phyloP scores from a whole-genome alignment of 495 filamentous ascomycete genomes.

The Hypomontagnella submonticulosa region DNA sequence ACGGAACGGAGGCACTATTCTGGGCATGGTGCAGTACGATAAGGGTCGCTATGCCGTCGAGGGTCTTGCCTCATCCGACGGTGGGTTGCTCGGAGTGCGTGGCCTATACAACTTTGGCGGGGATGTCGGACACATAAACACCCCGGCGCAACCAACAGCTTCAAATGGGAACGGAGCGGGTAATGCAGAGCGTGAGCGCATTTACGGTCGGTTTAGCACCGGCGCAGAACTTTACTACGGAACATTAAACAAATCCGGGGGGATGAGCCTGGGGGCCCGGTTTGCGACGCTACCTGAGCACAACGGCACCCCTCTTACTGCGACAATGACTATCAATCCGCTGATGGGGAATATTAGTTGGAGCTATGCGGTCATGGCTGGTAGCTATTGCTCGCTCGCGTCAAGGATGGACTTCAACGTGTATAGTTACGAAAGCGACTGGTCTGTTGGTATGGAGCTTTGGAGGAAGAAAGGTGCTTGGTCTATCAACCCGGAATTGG shows the following conservation, averaged over 20 bases:
- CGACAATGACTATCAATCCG: constrained; percentile 90
- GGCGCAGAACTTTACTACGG: constrained; percentile 98
- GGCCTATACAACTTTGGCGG: constrained; percentile 95
- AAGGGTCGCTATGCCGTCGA: constrained; percentile 88
- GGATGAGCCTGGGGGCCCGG: constrained; percentile 78
- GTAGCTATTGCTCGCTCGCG: constrained; percentile 81
- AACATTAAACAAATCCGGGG: constrained; percentile 87
- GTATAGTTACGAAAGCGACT: constrained; percentile 95
- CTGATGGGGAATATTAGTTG: constrained; percentile 91
- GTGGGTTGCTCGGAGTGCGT: constrained; percentile 84
- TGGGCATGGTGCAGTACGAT: constrained; percentile 89
- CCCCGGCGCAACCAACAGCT: constrained; percentile 31
- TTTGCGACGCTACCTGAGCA: constrained; percentile 93
- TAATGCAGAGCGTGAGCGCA: constrained; percentile 56
- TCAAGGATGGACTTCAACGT: constrained; percentile 96
- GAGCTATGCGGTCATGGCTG: constrained; percentile 89
- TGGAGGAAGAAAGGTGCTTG: constrained; percentile 71
- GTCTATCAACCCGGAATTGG: constrained; percentile 55
- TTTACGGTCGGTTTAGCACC: constrained; percentile 76
- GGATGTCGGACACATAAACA: constrained; percentile 66
- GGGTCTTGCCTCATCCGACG: constrained; percentile 92
- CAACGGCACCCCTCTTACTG: constrained; percentile 85
- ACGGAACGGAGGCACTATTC: constrained; percentile 76
- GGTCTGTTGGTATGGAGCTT: constrained; percentile 88
- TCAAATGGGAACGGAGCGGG: constrained; percentile 36